A percentile compares a stretch with the other conserved stretches of the same genome.
phyloP scores from a whole-genome alignment of 768 basidiomycete species.

The Lactifluus echinatus region DNA sequence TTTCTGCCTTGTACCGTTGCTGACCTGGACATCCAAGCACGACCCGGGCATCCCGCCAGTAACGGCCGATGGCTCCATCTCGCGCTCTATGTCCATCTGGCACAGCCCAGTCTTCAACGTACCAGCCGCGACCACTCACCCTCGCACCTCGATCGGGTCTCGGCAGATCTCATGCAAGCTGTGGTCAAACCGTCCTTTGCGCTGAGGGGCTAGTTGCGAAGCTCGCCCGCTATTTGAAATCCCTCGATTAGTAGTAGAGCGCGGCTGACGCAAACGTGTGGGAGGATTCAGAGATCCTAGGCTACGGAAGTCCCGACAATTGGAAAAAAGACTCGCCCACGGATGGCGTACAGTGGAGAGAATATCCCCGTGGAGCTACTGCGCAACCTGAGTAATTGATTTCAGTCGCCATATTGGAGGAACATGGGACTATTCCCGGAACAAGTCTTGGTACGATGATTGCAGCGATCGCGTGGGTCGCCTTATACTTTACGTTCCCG shows the following conservation, averaged over 20 bases:
- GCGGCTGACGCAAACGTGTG: neutral
- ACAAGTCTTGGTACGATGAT: conserved; percentile 44
- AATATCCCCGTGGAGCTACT: conserved; percentile 53
- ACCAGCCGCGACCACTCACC: neutral
- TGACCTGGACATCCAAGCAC: neutral
- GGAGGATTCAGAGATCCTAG: conserved; percentile 12
- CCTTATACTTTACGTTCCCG: neutral
- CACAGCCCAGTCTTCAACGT: neutral
- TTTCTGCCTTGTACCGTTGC: neutral
- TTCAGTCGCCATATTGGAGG: conserved; percentile 49
- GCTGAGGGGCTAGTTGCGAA: neutral
- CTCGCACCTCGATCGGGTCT: neutral
- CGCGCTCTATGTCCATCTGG: neutral
- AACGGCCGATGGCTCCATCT: neutral
- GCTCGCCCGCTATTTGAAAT: neutral
- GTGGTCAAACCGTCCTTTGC: neutral
- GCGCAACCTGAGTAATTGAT: conserved; percentile 49
- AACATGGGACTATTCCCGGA: conserved; percentile 48
- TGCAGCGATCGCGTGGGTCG: conserved; percentile 33
- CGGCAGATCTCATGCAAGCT: neutral
- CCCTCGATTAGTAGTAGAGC: no score
- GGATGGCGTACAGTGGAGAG: conserved; percentile 36
- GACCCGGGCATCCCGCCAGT: neutral
- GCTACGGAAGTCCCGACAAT: neutral
- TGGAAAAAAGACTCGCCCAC: conserved; percentile 27